A percentile compares a stretch with the other conserved stretches of the same genome.
Conservation (phyloP, 805 yeast species). For the Kodamaea jinghongensis region DNA sequence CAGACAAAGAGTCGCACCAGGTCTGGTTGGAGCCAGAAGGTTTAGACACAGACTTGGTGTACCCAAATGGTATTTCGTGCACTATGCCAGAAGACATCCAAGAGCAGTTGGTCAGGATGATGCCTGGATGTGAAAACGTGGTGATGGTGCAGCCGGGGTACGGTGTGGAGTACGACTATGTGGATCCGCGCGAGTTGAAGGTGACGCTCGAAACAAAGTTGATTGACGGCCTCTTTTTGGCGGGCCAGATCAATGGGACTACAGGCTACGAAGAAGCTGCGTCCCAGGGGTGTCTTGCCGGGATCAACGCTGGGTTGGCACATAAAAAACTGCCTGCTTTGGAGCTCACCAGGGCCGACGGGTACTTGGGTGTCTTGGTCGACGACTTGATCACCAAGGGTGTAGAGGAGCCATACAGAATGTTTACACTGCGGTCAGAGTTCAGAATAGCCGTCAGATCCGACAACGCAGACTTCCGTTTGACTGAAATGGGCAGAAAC, state of each 20-base stretch:
- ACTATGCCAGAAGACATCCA: constrained; percentile 97
- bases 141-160: constrained; percentile 93
- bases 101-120: constrained; percentile 63
- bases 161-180: constrained; percentile 98
- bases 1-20: constrained; percentile 71
- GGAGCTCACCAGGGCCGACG: constrained; percentile 69
- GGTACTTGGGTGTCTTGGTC: constrained; percentile 86
- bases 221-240: constrained; percentile 75
- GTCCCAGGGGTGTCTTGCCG: constrained; percentile 94
- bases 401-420: constrained; percentile 93
- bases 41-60: constrained; percentile 75
- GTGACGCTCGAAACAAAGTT: constrained; percentile 78
- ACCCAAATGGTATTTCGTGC: constrained; percentile 94
- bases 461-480: constrained; percentile 88
- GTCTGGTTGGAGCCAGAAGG: constrained; percentile 99
- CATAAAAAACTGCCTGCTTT: constrained; percentile 42
- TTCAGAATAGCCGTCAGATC: constrained; percentile 86
- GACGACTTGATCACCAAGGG: constrained; percentile 96
- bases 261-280: constrained; percentile 99
- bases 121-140: constrained; percentile 87
- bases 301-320: constrained; percentile 85
- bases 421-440: constrained; percentile 96
- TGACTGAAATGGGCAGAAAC: constrained; percentile 65
- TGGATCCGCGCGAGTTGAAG: constrained; percentile 85
- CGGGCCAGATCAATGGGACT: constrained; percentile 98